Conservation (phyloP, 345 rosid species). For the Eucalyptus regnans region DNA sequence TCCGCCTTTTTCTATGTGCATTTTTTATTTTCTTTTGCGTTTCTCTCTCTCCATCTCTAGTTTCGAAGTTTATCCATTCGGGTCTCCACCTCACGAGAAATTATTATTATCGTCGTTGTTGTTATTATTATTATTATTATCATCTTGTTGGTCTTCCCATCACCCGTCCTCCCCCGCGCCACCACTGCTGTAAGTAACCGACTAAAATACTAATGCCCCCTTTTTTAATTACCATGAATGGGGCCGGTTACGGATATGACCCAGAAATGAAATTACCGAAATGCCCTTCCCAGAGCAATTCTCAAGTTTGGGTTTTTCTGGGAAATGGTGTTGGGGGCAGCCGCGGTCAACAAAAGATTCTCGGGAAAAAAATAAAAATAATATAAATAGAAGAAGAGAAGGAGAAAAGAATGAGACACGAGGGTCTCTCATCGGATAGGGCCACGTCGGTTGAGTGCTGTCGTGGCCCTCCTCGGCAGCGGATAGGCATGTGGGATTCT, state of each 20-base stretch:
- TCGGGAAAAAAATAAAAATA: background rate
- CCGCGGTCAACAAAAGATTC: background rate
- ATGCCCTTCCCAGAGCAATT: background rate
- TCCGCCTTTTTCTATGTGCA: background rate
- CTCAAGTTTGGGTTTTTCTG: background rate
- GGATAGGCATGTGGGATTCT: background rate
- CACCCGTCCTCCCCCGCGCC: background rate
- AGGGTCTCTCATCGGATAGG: background rate
- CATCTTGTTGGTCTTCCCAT: background rate
- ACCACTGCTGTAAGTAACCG: background rate
- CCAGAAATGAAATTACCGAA: background rate
- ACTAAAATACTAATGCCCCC: background rate
- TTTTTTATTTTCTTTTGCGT: background rate
- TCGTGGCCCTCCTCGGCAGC: background rate
- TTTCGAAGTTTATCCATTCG: background rate
- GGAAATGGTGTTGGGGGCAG: background rate
- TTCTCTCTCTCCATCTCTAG: background rate
- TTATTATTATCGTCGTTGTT: background rate
- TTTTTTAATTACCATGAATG: background rate
- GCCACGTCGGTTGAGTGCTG: background rate
- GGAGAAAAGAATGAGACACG: background rate
- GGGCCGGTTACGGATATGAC: background rate
- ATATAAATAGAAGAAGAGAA: too few species aligned
- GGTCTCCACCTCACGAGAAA: accelerated
- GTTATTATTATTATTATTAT: too few species aligned